Percentiles rank a stretch among this genome's conserved stretches.
These are phyloP conservation scores for Roridomyces roridus DNA, from an alignment of 768 basidiomycete genomes.

Conservation along the genomic window DNA sequence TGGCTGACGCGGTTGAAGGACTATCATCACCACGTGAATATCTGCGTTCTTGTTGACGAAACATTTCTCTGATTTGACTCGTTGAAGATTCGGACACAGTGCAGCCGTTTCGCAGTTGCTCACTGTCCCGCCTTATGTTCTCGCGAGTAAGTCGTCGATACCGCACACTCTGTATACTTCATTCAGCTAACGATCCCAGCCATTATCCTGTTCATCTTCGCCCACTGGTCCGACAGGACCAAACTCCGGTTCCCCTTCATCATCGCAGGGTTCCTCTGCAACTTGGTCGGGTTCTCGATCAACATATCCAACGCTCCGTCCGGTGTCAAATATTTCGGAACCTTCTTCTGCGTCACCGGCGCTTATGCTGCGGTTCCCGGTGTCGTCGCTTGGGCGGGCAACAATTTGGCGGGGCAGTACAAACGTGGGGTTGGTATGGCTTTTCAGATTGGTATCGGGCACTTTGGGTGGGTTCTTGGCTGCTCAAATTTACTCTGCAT, in stretches of 20 bases:
- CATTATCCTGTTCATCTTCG: constrained; percentile 55
- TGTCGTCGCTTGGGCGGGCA: constrained; percentile 65
- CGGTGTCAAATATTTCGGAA: constrained; percentile 71
- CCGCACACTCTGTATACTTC: too few species aligned
- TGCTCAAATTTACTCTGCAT: neutral
- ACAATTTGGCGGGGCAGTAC: constrained; percentile 71
- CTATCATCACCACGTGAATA: constrained; percentile 61
- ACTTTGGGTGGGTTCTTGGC: constrained; percentile 41
- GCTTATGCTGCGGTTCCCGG: constrained; percentile 66
- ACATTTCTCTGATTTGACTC: neutral
- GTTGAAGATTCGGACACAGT: constrained; percentile 60
- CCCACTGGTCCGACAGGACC: constrained; percentile 63
- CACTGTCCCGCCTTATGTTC: constrained; percentile 67
- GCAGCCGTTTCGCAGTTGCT: constrained; percentile 66
- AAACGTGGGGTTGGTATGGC: constrained; percentile 76
- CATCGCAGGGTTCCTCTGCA: constrained; percentile 43
- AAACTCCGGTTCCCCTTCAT: constrained; percentile 66
- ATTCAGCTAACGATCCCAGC: constrained; percentile 44
- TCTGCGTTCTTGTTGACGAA: neutral
- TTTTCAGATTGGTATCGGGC: constrained; percentile 68
- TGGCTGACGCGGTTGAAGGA: constrained; percentile 38
- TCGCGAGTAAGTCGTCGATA: too few species aligned
- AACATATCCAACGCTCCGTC: constrained; percentile 59
- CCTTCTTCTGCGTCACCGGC: constrained; percentile 72
- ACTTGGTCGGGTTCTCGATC: constrained; percentile 64